A percentile compares a stretch with the other conserved stretches of the same genome.
Evolutionary conservation across 2,329 filamentous ascomycete genomes (phyloP).

Genomic region (Ophiostoma himal-ulmi): DNA sequence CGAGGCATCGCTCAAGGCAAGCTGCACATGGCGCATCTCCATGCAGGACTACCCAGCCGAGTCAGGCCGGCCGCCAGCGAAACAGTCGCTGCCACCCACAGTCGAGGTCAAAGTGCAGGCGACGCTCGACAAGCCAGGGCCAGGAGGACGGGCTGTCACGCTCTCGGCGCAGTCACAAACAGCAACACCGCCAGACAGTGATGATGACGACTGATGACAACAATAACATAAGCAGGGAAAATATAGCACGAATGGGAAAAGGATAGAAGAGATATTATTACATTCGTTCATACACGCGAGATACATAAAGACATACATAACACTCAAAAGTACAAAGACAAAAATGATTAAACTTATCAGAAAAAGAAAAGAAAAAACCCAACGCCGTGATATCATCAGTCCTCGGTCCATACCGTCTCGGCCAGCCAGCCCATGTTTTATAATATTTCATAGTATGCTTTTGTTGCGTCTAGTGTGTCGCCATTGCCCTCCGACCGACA

Average conservation of each 20-base stretch:
- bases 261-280: neutral
- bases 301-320: slow-evolving; percentile 3
- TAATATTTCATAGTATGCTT: neutral
- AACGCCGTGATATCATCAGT: slow-evolving; percentile 13
- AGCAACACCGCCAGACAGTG: neutral
- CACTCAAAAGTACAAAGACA: neutral
- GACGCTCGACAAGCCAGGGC: slow-evolving; percentile 30
- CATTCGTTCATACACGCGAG: slow-evolving; percentile 1
- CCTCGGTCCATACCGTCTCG: neutral
- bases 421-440: neutral
- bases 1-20: slow-evolving; percentile 55
- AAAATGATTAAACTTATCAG: neutral
- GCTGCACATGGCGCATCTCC: slow-evolving; percentile 58
- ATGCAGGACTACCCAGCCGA: slow-evolving; percentile 8
- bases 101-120: slow-evolving; percentile 21
- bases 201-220: neutral
- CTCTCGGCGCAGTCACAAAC: neutral
- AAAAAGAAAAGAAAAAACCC: slow-evolving; percentile 5
- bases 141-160: neutral
- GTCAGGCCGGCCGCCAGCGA: slow-evolving; percentile 12
- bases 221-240: neutral
- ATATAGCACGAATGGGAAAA: slow-evolving; percentile 1
- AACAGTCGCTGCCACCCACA: slow-evolving; percentile 32
- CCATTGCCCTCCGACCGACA: slow-evolving; percentile 27
- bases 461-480: neutral